phyloP scores from a whole-genome alignment of 148 eudicot species.

The Dianthus caryophyllus region DNA sequence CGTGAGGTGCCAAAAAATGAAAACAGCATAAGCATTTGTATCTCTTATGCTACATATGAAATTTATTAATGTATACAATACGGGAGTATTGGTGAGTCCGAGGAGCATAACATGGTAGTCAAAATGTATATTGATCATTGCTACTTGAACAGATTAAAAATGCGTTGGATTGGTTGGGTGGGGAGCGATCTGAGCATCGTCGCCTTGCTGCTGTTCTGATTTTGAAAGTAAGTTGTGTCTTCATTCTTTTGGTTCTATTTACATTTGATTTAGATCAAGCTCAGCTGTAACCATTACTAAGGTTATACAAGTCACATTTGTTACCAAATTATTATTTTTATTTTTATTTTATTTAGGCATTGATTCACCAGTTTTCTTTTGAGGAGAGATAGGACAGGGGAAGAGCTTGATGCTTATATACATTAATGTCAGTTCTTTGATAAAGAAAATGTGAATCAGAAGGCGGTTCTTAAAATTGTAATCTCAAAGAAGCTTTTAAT shows the following conservation, averaged over 20 bases:
- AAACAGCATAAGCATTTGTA: too few relatives aligned
- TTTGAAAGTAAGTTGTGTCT: conserved; percentile 59
- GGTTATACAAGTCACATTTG: neutral
- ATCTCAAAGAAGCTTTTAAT: too few relatives aligned
- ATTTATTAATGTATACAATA: too few relatives aligned
- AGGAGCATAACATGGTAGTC: neutral
- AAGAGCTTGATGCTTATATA: neutral
- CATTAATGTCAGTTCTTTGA: neutral
- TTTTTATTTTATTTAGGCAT: too few relatives aligned
- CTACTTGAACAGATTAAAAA: conserved; percentile 51
- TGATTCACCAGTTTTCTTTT: neutral
- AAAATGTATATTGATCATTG: conserved; percentile 5
- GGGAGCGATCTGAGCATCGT: conserved; percentile 81
- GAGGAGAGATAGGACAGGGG: neutral
- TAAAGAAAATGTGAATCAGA: too few relatives aligned
- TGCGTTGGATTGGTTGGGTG: conserved; percentile 89
- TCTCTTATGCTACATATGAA: too few relatives aligned
- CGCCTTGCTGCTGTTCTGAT: conserved; percentile 96
- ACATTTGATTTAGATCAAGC: neutral
- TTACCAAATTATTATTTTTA: neutral
- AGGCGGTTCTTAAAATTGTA: too few relatives aligned
- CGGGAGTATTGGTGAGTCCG: too few relatives aligned
- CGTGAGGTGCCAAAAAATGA: too few relatives aligned
- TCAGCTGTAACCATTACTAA: neutral
- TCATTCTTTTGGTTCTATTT: neutral